Percentiles rank a stretch among this genome's conserved stretches.
Conservation (phyloP, 2,329 filamentous ascomycete species). For the Calonectria leucothoes region DNA sequence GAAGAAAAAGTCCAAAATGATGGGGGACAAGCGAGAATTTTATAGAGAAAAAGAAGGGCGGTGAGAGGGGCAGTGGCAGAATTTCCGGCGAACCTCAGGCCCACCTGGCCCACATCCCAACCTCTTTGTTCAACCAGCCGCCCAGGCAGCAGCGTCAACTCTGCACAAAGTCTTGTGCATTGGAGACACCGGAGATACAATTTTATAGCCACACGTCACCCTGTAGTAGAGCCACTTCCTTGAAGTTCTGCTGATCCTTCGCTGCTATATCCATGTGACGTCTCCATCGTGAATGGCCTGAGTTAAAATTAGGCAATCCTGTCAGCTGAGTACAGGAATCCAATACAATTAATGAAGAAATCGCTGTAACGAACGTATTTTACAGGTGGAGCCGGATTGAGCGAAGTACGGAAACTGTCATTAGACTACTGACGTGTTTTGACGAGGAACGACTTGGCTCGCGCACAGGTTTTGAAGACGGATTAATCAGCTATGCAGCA, state of each 20-base stretch:
- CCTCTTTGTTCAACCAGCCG: not conserved
- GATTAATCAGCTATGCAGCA: not conserved
- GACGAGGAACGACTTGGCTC: not conserved
- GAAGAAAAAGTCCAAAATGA: not conserved
- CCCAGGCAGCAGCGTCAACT: not conserved
- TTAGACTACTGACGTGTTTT: not conserved
- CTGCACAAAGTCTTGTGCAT: not conserved
- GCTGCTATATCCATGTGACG: not conserved
- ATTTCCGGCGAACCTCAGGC: not conserved
- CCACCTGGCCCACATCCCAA: not conserved
- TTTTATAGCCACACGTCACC: not conserved
- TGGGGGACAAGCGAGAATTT: not conserved
- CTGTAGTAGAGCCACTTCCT: not conserved
- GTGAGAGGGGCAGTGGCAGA: not conserved
- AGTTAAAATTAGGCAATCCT: not conserved
- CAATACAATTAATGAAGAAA: not conserved
- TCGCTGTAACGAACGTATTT: too few relatives aligned
- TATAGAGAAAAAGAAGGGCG: not conserved
- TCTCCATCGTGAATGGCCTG: too few relatives aligned
- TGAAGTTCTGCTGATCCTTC: not conserved
- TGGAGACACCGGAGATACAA: not conserved
- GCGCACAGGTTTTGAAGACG: not conserved
- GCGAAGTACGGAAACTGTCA: not conserved
- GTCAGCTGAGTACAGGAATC: not conserved
- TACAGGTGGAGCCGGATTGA: not conserved